Base-by-base conservation (phyloP, 2,329 filamentous ascomycete genomes). In the Diaporthe sp. region DNA sequence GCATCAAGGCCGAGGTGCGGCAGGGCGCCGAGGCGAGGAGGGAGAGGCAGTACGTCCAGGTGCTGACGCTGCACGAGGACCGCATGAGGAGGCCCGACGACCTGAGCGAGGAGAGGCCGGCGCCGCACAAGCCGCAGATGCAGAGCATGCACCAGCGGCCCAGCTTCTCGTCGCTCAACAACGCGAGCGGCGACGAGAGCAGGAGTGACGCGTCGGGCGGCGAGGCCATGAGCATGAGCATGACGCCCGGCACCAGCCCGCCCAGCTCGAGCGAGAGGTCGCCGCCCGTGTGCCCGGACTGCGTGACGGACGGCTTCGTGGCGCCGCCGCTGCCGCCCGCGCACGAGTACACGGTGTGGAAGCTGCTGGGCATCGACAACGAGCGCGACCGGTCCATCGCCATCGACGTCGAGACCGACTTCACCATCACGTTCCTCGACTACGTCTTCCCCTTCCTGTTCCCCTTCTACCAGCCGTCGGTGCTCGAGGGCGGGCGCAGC, bases 371-470 rank as follows among this genome's bases (percentile, higher is more conserved):
- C 22, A 72, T 75, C 70, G 74, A 75, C 60, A 73, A 73, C 74
- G 71, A 73, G 60, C 42, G 71, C 17, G 53, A 72, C 31, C 44
- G 70, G 9, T 39, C 70, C 7, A 44, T 75, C 25, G 74, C 74
- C n/a, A 44, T 60, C n/a, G 74, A 75, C 44, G 74, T 75, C 15
- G 81, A 82, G 49, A 77, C 79, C 3, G 78, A 80, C 79, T 86
- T 88, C 58, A 82, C 89, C 74, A 90, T 91, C 87, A 86, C 90
- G 74, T 93, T 92, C 79, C 85, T 92, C 61, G 91, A 93, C 80
- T 88, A 90, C 77, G 85, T 92, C 28, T 88, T 92, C 76, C 91
- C 91, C 2, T 90, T 92, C 78, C 82, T 92, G 1, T 92, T 91
- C 79, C 92, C 92, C 3, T 90, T 92, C 80, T 93, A 92, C 81